phyloP scores from a whole-genome alignment of 768 basidiomycete species.

The Amanita polypyramis region DNA sequence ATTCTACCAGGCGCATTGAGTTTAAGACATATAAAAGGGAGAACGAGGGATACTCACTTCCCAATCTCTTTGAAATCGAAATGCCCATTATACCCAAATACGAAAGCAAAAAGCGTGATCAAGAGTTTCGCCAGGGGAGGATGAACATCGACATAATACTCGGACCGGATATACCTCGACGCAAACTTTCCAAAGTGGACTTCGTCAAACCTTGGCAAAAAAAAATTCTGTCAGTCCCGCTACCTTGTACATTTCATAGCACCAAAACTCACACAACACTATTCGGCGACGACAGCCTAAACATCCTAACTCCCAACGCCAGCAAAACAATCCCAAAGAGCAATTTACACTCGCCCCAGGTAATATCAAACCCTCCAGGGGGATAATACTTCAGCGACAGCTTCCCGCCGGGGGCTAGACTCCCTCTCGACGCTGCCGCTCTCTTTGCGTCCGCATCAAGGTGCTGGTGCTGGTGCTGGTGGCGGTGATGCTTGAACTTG shows the following conservation, averaged over 20 bases:
- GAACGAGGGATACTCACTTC: constrained; percentile 47
- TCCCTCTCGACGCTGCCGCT: constrained; percentile 61
- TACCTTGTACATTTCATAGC: too few relatives aligned
- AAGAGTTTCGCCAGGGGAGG: constrained; percentile 94
- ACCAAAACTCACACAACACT: constrained; percentile 92
- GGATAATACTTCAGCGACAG: constrained; percentile 31
- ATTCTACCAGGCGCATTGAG: constrained; percentile 30
- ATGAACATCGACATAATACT: constrained; percentile 92
- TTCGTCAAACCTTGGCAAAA: constrained; percentile 74
- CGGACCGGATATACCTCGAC: constrained; percentile 83
- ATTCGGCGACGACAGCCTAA: constrained; percentile 72
- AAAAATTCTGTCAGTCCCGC: too few relatives aligned
- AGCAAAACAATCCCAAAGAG: constrained; percentile 55
- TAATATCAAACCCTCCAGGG: constrained; percentile 51
- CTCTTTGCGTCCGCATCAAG: constrained; percentile 68
- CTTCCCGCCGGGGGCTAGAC: constrained; percentile 36
- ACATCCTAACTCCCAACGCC: constrained; percentile 76
- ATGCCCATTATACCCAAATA: constrained; percentile 82
- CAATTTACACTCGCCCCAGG: constrained; percentile 68
- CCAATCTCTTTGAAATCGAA: constrained; percentile 98
- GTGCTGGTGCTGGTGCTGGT: too few relatives aligned
- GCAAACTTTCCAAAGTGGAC: constrained; percentile 99
- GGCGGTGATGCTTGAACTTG: constrained; percentile 54
- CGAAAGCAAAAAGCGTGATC: constrained; percentile 82
- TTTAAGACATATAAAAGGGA: constrained; percentile 1